Base-by-base conservation (phyloP, 768 basidiomycete genomes). In the Russula foetens region DNA sequence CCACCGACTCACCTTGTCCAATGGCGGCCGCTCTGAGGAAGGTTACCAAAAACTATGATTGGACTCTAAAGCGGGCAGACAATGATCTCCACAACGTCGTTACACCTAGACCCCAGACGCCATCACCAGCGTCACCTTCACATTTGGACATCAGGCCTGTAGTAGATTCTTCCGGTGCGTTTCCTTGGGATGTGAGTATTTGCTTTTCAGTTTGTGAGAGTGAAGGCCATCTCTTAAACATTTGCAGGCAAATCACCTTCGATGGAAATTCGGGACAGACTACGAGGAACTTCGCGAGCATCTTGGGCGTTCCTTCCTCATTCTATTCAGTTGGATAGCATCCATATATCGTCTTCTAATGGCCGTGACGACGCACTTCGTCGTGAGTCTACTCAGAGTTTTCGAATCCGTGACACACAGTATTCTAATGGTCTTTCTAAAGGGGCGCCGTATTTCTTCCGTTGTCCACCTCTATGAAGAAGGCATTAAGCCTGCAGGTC, bases 31-130 rank as follows among this genome's bases (percentile, higher is more conserved):
- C 61, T 24, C 56, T 62, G 21, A 62, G 56, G 38, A 57, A 23
- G 17, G 61, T 62, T 48, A 53, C 61, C 2, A 38, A 17, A n/a
- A 52, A 62, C 29, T 53, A 52, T n/a, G 21, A 53, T 2, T 58
- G 61, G 56, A 62, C 61, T n/a, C 1, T 62, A 12, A 62, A 47
- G 50, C 51, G 61, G 17, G 61, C 61, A n/a, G 28, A 45, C n/a
- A 62, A 62, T 6, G 61, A 62, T 21, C 61, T 58, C 24, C 56
- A 62, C 24, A 26, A 53, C 11, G 35, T 24, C 29, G 44, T 48
- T 23, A 28, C 26, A 17, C n/a, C 56, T 33, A 28, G 8, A 4
- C 54, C 8, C 21, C 43, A 28, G 24, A n/a, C 50, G 23, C 6
- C 49, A 29, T 15, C 21, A 7, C 35, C 35, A n/a, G n/a, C n/a